phyloP scores from a whole-genome alignment of 73 alveolate genomes.

The Tetrahymena malaccensis region DNA sequence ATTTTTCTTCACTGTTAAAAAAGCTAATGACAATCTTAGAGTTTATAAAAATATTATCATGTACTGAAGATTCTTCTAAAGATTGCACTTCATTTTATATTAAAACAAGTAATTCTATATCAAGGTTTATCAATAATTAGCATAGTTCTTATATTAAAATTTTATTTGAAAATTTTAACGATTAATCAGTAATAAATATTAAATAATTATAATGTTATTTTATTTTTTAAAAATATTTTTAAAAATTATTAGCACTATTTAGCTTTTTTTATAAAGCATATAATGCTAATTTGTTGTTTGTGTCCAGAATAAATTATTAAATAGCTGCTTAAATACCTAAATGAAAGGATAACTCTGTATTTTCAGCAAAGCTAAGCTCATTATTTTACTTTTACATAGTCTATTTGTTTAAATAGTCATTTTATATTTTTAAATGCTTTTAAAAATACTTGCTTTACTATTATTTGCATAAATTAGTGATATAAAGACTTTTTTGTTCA shows the following conservation, averaged over 20 bases:
- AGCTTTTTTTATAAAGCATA: background rate
- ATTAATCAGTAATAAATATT: background rate
- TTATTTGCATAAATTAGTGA: too few relatives aligned
- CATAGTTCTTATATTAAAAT: background rate
- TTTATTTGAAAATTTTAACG: background rate
- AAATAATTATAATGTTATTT: background rate
- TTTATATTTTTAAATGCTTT: too few relatives aligned
- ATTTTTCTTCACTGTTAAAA: background rate
- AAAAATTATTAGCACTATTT: background rate
- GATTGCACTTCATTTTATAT: background rate
- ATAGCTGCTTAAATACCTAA: background rate
- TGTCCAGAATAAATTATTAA: background rate
- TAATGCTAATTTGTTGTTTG: background rate
- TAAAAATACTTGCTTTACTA: too few relatives aligned
- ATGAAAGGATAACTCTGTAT: background rate
- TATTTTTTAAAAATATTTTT: background rate
- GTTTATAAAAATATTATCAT: background rate
- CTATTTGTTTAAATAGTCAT: too few relatives aligned
- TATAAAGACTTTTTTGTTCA: too few relatives aligned
- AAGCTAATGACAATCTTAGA: background rate
- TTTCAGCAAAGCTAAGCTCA: too few relatives aligned
- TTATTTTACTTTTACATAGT: too few relatives aligned
- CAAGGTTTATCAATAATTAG: background rate
- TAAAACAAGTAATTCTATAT: background rate
- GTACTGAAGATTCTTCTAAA: background rate